phyloP scores from a whole-genome alignment of 2,329 filamentous ascomycete species.

The Ophiostoma himal-ulmi region DNA sequence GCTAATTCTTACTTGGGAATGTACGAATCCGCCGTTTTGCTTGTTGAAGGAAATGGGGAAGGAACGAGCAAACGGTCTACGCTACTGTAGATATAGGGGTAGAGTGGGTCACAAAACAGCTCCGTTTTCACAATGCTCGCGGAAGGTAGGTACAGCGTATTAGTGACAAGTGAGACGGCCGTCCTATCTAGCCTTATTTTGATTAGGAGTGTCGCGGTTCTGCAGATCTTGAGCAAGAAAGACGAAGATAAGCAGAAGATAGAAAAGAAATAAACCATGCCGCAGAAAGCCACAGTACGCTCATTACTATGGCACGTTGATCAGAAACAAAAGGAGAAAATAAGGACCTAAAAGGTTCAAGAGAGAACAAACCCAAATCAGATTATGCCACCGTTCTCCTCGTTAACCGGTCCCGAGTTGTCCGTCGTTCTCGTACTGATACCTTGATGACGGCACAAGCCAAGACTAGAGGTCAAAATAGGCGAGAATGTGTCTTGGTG shows the following conservation, averaged over 20 bases:
- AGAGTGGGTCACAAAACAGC: background rate
- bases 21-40: background rate
- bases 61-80: background rate
- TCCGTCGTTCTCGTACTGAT: background rate
- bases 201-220: background rate
- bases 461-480: background rate
- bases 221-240: background rate
- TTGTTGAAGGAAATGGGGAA: background rate
- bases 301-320: no score
- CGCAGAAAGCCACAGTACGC: no score
- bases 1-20: slow-evolving; percentile 3
- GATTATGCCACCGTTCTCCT: no score
- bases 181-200: slow-evolving; percentile 1
- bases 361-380: no score
- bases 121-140: background rate
- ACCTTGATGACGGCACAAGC: background rate
- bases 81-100: no score
- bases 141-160: background rate
- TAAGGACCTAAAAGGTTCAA: no score
- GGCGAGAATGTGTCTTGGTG: slow-evolving; percentile 2
- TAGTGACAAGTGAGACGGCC: background rate
- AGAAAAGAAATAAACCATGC: no score
- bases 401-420: no score
- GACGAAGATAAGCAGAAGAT: no score
- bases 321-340: no score